Conservation (phyloP, 106 monocot species). For the Dendrobium nobile region DNA sequence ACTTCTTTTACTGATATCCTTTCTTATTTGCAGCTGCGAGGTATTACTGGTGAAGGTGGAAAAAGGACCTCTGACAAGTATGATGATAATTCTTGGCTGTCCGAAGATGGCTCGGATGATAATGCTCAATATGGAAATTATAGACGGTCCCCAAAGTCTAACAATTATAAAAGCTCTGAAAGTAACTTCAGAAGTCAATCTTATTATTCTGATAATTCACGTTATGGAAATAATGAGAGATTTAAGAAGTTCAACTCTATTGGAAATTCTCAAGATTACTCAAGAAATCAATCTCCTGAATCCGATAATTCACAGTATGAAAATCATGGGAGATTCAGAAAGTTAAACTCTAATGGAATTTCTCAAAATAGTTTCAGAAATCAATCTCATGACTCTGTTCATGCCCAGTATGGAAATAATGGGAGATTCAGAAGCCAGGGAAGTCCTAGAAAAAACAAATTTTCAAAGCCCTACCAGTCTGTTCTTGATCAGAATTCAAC, state of each 20-base stretch:
- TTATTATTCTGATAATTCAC: neutral
- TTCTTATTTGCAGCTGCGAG: conserved; percentile 19
- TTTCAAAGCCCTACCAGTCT: conserved; percentile 2
- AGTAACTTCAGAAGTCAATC: conserved; percentile 6
- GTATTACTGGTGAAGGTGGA: conserved; percentile 10
- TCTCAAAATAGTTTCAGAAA: neutral
- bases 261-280: neutral
- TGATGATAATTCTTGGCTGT: neutral
- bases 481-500: neutral
- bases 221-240: conserved; percentile 8
- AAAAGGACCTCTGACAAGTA: conserved; percentile 1
- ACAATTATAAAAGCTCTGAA: neutral
- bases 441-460: neutral
- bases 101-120: neutral
- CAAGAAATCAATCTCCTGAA: neutral
- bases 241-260: neutral
- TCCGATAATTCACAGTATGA: no score
- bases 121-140: conserved; percentile 10
- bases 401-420: neutral
- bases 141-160: neutral
- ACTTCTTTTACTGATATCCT: neutral
- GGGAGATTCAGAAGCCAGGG: conserved; percentile 1
- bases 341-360: neutral
- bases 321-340: no score
- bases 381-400: neutral